These are phyloP conservation scores for Cyclotella baltica DNA, from an alignment of 108 stramenopile genomes.

Conservation along the genomic window DNA sequence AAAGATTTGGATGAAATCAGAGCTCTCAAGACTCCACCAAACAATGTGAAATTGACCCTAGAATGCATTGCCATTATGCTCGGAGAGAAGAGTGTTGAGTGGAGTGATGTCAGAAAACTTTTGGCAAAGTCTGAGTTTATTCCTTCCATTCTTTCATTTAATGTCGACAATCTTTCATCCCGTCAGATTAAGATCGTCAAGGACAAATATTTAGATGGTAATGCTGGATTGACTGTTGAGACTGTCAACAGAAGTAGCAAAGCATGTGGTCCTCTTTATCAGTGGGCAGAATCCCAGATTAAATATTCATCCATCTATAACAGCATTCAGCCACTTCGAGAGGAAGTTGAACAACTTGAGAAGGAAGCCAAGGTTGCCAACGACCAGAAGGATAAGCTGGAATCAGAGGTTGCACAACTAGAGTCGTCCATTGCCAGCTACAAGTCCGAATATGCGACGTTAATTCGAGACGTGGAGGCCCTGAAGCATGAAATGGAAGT, in stretches of 20 bases:
- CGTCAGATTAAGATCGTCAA: slow-evolving; percentile 85
- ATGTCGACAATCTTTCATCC: slow-evolving; percentile 80
- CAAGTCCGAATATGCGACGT: slow-evolving; percentile 95
- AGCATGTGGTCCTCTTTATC: slow-evolving; percentile 98
- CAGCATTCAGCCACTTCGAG: slow-evolving; percentile 95
- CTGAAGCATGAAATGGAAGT: slow-evolving; percentile 95
- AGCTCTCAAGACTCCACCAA: slow-evolving; percentile 91
- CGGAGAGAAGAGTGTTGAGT: slow-evolving; percentile 89
- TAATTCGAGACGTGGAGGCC: slow-evolving; percentile 96
- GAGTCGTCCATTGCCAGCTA: slow-evolving; percentile 92
- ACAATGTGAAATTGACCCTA: slow-evolving; percentile 91
- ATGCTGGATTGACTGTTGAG: slow-evolving; percentile 71
- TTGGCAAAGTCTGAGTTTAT: slow-evolving; percentile 95
- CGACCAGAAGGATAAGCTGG: slow-evolving; percentile 77
- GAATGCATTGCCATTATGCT: slow-evolving; percentile 98
- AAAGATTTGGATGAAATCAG: slow-evolving; percentile 96
- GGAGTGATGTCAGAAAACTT: slow-evolving; percentile 95
- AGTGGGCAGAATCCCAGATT: slow-evolving; percentile 96
- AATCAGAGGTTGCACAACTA: slow-evolving; percentile 84
- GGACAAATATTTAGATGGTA: slow-evolving; percentile 88
- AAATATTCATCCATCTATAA: slow-evolving; percentile 94
- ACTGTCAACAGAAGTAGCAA: slow-evolving; percentile 79
- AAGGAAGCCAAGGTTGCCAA: slow-evolving; percentile 72
- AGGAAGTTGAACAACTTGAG: slow-evolving; percentile 94
- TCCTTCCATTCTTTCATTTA: slow-evolving; percentile 94